Evolutionary conservation across 345 rosid species (phyloP).

Genomic region (Isatis tinctoria): DNA sequence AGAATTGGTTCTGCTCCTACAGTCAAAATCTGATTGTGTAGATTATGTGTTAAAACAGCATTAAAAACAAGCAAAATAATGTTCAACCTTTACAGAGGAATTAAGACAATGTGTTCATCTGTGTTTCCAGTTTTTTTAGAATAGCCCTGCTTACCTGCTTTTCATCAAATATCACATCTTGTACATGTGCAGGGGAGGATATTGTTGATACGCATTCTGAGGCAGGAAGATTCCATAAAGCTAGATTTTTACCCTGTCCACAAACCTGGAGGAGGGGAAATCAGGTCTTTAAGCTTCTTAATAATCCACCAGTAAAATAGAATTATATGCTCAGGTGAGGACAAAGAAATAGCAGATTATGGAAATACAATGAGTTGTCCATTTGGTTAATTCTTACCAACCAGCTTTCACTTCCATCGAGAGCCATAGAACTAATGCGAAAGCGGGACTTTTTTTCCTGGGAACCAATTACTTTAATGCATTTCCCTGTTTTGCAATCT

Average conservation of each 20-base stretch:
- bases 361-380: background rate
- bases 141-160: constrained; percentile 58
- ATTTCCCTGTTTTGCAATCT: constrained; percentile 95
- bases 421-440: constrained; percentile 71
- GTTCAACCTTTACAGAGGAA: background rate
- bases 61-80: background rate
- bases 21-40: constrained; percentile 61
- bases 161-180: constrained; percentile 70
- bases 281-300: background rate
- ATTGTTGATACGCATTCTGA: constrained; percentile 72
- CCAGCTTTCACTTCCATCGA: constrained; percentile 98
- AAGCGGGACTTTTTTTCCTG: constrained; percentile 43
- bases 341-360: background rate
- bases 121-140: background rate
- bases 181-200: constrained; percentile 43
- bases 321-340: background rate
- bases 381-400: constrained; percentile 60
- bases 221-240: constrained; percentile 85
- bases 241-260: constrained; percentile 61
- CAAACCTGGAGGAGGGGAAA: constrained; percentile 50
- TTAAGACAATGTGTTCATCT: background rate
- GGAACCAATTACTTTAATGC: constrained; percentile 58
- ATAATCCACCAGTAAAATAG: background rate
- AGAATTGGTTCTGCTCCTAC: constrained; percentile 85
- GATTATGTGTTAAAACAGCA: background rate